Conservation (phyloP, 768 basidiomycete genomes). For the Psilocybe sp. region DNA sequence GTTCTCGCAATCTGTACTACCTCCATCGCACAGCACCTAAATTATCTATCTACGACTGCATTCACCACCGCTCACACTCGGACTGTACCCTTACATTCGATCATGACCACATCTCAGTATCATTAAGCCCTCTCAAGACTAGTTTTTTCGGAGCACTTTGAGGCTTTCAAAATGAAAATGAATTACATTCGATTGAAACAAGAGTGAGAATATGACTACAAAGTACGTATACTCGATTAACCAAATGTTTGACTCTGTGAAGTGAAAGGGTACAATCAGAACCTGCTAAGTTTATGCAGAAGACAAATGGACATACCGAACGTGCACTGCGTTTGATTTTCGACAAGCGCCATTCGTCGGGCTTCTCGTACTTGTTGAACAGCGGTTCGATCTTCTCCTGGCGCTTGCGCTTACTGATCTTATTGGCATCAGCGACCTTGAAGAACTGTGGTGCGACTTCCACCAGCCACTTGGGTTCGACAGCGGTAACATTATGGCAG, state of each 20-base stretch:
- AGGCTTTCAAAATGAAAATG: too few relatives aligned
- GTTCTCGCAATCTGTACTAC: too few relatives aligned
- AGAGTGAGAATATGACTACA: background rate
- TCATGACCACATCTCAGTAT: too few relatives aligned
- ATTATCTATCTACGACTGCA: too few relatives aligned
- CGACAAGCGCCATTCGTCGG: constrained; percentile 92
- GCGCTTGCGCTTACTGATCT: constrained; percentile 94
- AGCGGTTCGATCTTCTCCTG: constrained; percentile 97
- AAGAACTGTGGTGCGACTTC: constrained; percentile 99
- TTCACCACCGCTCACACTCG: too few relatives aligned
- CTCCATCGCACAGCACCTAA: too few relatives aligned
- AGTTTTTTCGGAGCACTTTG: too few relatives aligned
- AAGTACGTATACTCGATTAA: constrained; percentile 37
- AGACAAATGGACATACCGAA: constrained; percentile 44
- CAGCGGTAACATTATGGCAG: constrained; percentile 88
- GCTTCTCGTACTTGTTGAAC: constrained; percentile 93
- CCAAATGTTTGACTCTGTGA: constrained; percentile 88
- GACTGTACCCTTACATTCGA: too few relatives aligned
- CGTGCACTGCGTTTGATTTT: constrained; percentile 90
- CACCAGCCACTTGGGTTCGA: constrained; percentile 98
- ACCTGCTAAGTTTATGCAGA: background rate
- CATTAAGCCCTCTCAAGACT: too few relatives aligned
- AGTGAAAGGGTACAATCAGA: constrained; percentile 13
- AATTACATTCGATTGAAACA: background rate
- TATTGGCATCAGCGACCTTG: constrained; percentile 96